These are phyloP conservation scores for Asterionellopsis glacialis DNA, from an alignment of 108 stramenopile species.

Conservation along the genomic window DNA sequence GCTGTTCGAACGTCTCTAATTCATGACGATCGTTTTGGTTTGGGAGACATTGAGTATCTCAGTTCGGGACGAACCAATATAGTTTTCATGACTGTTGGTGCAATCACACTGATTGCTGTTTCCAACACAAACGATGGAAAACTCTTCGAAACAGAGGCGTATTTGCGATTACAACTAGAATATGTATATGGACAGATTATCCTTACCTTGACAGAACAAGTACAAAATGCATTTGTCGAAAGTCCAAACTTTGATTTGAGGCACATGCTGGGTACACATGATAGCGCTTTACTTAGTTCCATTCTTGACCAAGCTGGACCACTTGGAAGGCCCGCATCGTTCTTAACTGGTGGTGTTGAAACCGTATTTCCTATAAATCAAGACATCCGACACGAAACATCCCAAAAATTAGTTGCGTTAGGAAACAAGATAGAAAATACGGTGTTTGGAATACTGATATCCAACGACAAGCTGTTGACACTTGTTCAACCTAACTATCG, in stretches of 20 bases:
- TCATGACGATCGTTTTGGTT: constrained; percentile 21
- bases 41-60: constrained; percentile 65
- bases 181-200: constrained; percentile 70
- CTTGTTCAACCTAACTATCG: constrained; percentile 58
- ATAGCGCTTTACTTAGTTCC: constrained; percentile 11
- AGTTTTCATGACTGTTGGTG: constrained; percentile 64
- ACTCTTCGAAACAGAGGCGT: constrained; percentile 34
- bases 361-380: constrained; percentile 54
- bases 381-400: constrained; percentile 55
- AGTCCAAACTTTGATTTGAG: constrained; percentile 66
- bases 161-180: constrained; percentile 62
- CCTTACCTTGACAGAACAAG: constrained; percentile 59
- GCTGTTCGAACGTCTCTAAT: constrained; percentile 49
- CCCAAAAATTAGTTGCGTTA: constrained; percentile 23
- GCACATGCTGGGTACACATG: constrained; percentile 40
- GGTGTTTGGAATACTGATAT: constrained; percentile 57
- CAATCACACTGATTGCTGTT: constrained; percentile 58
- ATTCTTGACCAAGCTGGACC: constrained; percentile 20
- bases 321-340: constrained; percentile 27
- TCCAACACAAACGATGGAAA: constrained; percentile 16
- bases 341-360: constrained; percentile 53
- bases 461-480: constrained; percentile 48
- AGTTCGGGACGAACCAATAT: constrained; percentile 30
- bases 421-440: constrained; percentile 21
- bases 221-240: constrained; percentile 46